Evolutionary conservation across 345 rosid genomes (phyloP).

Genomic region (Citrus trifoliata): DNA sequence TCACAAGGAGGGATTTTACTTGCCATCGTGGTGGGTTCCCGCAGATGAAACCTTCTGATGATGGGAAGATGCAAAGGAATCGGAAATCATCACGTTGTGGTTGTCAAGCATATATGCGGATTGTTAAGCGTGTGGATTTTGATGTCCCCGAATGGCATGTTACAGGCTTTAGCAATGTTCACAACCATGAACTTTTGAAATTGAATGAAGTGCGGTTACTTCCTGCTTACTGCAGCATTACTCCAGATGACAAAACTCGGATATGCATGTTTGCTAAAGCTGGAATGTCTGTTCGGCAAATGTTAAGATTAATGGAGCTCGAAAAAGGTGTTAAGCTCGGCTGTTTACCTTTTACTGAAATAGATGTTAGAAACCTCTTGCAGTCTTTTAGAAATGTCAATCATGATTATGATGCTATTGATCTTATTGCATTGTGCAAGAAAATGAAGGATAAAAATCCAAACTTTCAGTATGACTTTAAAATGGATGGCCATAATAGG

Average conservation of each 20-base stretch:
- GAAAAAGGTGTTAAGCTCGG: constrained; percentile 72
- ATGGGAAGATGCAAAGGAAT: constrained; percentile 56
- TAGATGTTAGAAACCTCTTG: constrained; percentile 55
- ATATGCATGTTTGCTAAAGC: constrained; percentile 69
- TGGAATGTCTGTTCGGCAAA: constrained; percentile 71
- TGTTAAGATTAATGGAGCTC: constrained; percentile 63
- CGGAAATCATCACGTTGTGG: constrained; percentile 61
- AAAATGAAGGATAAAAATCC: constrained; percentile 47
- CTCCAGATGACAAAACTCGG: constrained; percentile 51
- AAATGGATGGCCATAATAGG: constrained; percentile 47
- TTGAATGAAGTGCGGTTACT: constrained; percentile 35
- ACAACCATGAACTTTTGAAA: constrained; percentile 54
- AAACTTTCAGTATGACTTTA: constrained; percentile 46
- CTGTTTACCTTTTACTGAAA: constrained; percentile 56
- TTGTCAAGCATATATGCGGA: constrained; percentile 55
- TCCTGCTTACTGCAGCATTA: constrained; percentile 50
- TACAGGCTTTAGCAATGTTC: constrained; percentile 54
- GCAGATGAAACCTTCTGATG: constrained; percentile 46
- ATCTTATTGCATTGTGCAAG: constrained; percentile 60
- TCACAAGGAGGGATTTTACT: constrained; percentile 60
- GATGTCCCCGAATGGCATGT: constrained; percentile 61
- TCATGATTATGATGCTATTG: constrained; percentile 48
- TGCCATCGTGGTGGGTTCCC: constrained; percentile 63
- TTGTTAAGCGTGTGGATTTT: constrained; percentile 55
- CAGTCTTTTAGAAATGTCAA: constrained; percentile 53